A percentile compares a stretch with the other conserved stretches of the same genome.
phyloP scores from a whole-genome alignment of 225 moss, liverwort and hornwort species.

The Antitrichia curtipendula region DNA sequence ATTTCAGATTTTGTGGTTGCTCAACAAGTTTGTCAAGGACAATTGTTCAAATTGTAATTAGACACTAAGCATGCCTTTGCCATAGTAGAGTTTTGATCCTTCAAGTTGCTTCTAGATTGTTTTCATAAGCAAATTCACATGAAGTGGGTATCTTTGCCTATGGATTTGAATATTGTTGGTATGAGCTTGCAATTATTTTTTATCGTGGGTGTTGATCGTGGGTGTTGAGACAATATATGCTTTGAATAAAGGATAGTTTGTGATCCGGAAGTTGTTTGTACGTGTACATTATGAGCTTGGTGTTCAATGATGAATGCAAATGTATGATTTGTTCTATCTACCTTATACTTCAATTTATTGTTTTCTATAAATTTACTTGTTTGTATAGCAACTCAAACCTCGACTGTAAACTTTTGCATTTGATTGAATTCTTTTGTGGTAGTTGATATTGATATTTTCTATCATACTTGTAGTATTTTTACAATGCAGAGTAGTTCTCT shows the following conservation, averaged over 20 bases:
- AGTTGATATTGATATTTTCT: no score
- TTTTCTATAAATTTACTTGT: no score
- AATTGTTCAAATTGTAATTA: neutral
- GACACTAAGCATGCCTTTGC: neutral
- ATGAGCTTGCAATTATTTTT: accelerated
- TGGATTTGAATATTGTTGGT: neutral
- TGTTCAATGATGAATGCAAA: neutral
- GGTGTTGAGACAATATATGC: neutral
- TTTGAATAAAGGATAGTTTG: accelerated
- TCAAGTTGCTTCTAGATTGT: neutral
- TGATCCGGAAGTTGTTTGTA: accelerated
- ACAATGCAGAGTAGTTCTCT: no score
- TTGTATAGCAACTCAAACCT: accelerated
- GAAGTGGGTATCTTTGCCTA: accelerated
- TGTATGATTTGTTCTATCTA: neutral
- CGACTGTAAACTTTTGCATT: no score
- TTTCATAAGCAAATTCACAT: neutral
- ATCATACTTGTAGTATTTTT: no score
- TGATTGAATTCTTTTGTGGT: no score
- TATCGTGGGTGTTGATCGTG: no score
- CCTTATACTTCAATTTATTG: no score
- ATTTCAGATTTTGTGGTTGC: neutral
- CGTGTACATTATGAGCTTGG: accelerated
- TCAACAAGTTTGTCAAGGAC: neutral
- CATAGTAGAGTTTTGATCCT: neutral